Evolutionary conservation across 768 basidiomycete species (phyloP).

Genomic region (Kwoniella sp.): DNA sequence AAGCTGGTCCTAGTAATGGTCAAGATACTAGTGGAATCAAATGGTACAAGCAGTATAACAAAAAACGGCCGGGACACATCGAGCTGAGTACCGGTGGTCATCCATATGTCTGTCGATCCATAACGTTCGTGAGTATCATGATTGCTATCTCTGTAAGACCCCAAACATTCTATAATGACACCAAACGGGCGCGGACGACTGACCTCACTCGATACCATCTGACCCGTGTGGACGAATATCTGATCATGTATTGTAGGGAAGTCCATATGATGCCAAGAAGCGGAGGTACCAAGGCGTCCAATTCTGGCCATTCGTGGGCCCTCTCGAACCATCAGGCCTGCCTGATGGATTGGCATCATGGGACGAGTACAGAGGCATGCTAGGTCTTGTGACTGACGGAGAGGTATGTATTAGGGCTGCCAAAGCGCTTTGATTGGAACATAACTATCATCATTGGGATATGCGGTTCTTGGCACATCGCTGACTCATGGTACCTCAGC

Average conservation of each 20-base stretch:
- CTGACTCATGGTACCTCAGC: background rate
- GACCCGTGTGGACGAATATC: no score
- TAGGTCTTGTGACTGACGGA: slow-evolving; percentile 2
- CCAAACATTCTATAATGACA: no score
- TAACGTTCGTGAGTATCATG: slow-evolving; percentile 7
- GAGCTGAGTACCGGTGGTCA: background rate
- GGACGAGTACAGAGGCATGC: slow-evolving; percentile 2
- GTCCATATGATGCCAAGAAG: background rate
- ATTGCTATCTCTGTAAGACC: background rate
- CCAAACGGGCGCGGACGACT: no score
- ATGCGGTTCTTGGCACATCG: no score
- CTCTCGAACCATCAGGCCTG: background rate
- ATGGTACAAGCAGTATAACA: slow-evolving; percentile 21
- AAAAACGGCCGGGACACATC: background rate
- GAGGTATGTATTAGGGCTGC: background rate
- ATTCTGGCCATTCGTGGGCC: slow-evolving; percentile 24
- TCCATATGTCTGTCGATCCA: slow-evolving; percentile 13
- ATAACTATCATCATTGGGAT: no score
- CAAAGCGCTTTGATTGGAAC: no score
- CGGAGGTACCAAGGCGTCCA: slow-evolving; percentile 1
- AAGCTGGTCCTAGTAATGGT: background rate
- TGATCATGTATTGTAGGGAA: background rate
- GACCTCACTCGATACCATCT: no score
- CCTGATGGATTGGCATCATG: background rate
- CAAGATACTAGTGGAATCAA: background rate